Evolutionary conservation across 805 yeast genomes (phyloP).

Genomic region (Candida maesae): DNA sequence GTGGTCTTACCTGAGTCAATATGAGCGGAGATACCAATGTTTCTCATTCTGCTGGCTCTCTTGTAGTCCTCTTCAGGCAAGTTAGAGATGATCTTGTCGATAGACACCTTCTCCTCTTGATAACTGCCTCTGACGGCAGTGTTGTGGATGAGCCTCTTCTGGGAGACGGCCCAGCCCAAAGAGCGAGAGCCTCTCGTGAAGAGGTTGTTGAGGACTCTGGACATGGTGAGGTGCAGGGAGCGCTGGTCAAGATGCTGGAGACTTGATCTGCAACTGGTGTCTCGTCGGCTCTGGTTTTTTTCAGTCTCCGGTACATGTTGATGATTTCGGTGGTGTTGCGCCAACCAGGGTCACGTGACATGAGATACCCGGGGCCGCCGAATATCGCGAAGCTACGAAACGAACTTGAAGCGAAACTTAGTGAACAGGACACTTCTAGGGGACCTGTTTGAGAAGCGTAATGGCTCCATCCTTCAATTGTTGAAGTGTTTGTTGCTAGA

Average conservation of each 20-base stretch:
- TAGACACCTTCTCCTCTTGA: constrained; percentile 68
- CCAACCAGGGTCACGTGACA: too few species aligned
- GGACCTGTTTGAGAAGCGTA: too few species aligned
- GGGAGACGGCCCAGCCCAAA: constrained; percentile 9
- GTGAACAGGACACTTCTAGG: too few species aligned
- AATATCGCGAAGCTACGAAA: too few species aligned
- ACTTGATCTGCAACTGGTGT: too few species aligned
- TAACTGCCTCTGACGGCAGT: constrained; percentile 38
- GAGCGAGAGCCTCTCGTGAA: constrained; percentile 14
- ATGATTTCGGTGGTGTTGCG: too few species aligned
- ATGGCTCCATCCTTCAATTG: too few species aligned
- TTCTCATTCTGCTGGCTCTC: constrained; percentile 64
- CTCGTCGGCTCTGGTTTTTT: too few species aligned
- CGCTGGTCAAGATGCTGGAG: background rate
- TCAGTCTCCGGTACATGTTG: too few species aligned
- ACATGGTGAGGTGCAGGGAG: constrained; percentile 13
- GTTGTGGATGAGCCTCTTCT: constrained; percentile 32
- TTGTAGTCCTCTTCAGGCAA: constrained; percentile 49
- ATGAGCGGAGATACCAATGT: constrained; percentile 97
- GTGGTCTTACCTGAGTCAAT: constrained; percentile 98
- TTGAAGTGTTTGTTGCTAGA: too few species aligned
- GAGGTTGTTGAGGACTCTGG: constrained; percentile 15
- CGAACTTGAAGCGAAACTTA: too few species aligned
- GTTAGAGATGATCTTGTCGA: constrained; percentile 51
- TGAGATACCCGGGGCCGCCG: too few species aligned